Conservation (phyloP, 495 filamentous ascomycete species). For the Neurospora sp. region DNA sequence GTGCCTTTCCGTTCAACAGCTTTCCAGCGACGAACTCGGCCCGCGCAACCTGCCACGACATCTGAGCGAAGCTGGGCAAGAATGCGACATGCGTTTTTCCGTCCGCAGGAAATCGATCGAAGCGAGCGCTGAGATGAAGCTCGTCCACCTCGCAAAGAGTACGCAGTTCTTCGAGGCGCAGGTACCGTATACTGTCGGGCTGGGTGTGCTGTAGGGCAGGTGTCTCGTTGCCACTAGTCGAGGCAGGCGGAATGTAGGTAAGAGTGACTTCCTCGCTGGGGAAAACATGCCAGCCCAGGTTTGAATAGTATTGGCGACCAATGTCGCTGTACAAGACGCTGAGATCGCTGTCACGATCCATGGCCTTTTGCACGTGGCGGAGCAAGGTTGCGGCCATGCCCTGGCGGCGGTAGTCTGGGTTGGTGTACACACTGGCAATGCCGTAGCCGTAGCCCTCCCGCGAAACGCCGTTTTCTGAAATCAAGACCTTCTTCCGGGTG, state of each 20-base stretch:
- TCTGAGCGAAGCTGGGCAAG: conserved; percentile 56
- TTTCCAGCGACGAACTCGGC: conserved; percentile 63
- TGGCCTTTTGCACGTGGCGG: conserved; percentile 31
- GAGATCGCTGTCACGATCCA: conserved; percentile 42
- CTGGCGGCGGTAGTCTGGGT: conserved; percentile 55
- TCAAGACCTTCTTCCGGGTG: conserved; percentile 61
- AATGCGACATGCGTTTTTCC: conserved; percentile 50
- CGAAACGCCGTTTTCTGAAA: conserved; percentile 25
- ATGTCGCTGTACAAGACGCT: conserved; percentile 82
- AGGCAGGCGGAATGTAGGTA: conserved; percentile 21
- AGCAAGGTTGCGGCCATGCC: conserved; percentile 64
- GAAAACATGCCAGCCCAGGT: conserved; percentile 66
- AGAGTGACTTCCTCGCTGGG: conserved; percentile 62
- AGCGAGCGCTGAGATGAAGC: conserved; percentile 25
- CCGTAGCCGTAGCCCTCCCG: conserved; percentile 60
- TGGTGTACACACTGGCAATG: conserved; percentile 75
- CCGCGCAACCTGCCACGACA: conserved; percentile 73
- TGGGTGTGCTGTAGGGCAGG: conserved; percentile 1
- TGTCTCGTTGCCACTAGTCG: background rate
- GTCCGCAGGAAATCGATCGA: conserved; percentile 10
- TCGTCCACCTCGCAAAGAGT: conserved; percentile 48
- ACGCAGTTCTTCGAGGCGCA: conserved; percentile 39
- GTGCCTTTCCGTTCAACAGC: conserved; percentile 27
- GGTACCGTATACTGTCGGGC: conserved; percentile 11
- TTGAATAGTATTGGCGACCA: conserved; percentile 74